phyloP scores from a whole-genome alignment of 148 eudicot species.

The Cornus controversa region DNA sequence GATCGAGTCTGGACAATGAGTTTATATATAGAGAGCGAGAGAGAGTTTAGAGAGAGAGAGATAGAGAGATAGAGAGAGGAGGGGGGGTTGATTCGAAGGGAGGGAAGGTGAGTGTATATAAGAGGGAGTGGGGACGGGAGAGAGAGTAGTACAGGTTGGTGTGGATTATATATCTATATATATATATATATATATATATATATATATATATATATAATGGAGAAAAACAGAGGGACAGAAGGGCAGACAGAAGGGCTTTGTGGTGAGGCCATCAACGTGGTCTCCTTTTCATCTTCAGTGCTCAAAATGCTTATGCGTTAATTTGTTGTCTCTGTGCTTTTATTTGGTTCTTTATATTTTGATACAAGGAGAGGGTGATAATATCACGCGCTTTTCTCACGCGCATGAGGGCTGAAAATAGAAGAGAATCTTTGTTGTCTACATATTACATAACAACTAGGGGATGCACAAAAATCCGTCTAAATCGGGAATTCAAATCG shows the following conservation, averaged over 20 bases:
- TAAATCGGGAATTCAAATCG: too few species aligned
- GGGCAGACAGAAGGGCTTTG: slow-evolving; percentile 35
- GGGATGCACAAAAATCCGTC: too few species aligned
- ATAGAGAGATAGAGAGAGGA: slow-evolving; percentile 11
- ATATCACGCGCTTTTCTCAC: too few species aligned
- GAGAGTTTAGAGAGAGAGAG: slow-evolving; percentile 11
- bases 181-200: neutral
- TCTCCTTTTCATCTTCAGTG: slow-evolving; percentile 7
- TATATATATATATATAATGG: slow-evolving; percentile 13
- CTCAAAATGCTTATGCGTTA: neutral
- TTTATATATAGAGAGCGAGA: too few species aligned
- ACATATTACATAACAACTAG: too few species aligned
- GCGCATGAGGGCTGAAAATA: too few species aligned
- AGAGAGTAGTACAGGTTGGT: neutral
- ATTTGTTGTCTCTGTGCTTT: too few species aligned
- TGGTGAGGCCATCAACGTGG: slow-evolving; percentile 32
- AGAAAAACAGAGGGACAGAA: slow-evolving; percentile 27
- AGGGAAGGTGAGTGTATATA: neutral
- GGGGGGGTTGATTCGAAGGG: neutral
- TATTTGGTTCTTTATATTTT: too few species aligned
- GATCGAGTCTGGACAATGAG: too few species aligned
- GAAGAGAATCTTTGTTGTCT: too few species aligned
- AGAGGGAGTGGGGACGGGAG: neutral
- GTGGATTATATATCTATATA: neutral
- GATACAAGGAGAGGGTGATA: too few species aligned